phyloP scores from a whole-genome alignment of 768 basidiomycete species.

The Suillus subalutaceus region DNA sequence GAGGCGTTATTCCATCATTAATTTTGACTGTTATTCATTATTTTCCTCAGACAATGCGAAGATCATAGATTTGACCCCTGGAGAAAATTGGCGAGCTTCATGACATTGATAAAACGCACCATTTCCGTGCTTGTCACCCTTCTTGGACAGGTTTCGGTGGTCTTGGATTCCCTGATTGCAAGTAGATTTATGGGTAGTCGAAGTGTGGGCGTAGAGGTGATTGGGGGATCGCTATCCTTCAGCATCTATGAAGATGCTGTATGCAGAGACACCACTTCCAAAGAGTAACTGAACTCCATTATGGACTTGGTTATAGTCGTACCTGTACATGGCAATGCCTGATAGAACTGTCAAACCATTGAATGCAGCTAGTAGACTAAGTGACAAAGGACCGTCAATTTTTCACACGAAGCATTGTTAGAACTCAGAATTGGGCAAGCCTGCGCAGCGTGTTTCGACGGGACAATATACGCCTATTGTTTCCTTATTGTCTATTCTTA shows the following conservation, averaged over 20 bases:
- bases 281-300: neutral
- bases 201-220: neutral
- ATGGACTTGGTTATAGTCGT: neutral
- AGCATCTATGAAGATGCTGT: neutral
- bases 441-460: too few species aligned
- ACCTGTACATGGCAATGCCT: neutral
- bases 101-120: conserved; percentile 58
- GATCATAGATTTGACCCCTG: conserved; percentile 61
- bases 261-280: neutral
- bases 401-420: too few species aligned
- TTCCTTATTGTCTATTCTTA: too few species aligned
- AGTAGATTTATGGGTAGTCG: conserved; percentile 22
- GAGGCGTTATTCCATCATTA: conserved; percentile 20
- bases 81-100: conserved; percentile 63
- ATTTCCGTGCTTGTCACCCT: conserved; percentile 69
- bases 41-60: conserved; percentile 52
- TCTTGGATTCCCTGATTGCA: conserved; percentile 64
- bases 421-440: too few species aligned
- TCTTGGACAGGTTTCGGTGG: conserved; percentile 63
- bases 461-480: too few species aligned
- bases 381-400: too few species aligned
- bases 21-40: conserved; percentile 6
- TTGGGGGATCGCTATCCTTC: neutral
- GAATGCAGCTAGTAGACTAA: too few species aligned
- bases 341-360: too few species aligned